Evolutionary conservation across 768 basidiomycete genomes (phyloP), one percentile per base, ranked within the genome.

Genomic region (Mycena filopes): DNA sequence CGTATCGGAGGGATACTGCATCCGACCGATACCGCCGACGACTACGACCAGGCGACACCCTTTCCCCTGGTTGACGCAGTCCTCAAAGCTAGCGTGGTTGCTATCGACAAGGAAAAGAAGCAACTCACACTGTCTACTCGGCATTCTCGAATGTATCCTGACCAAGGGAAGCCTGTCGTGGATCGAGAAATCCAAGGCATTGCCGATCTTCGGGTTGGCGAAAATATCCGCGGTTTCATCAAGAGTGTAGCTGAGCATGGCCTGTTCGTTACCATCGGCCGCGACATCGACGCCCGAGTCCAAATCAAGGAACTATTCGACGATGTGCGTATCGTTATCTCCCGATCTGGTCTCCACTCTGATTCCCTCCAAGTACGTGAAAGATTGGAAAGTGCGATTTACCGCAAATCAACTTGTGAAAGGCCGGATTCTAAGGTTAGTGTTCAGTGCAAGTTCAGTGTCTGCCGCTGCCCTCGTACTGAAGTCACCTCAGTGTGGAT

Each of bases 221-320:
- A 91, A 55, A 85, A 81, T n/a, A 80, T 96, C 20, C 86, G 95
- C 56, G 97, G 97, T 13, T 94, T 97, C 73, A 86, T 98, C 73
- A 98, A 95, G 80, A 93, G 87, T 71, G 82, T 99, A 33, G 85
- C 88, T 20, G 91, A 95, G 48, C 90, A 92, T 73, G 97, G 97
- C 18, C 73, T 99, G 21, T 99, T 98, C 70, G 94, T 99, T 4
- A 87, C 87, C 28, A 79, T 99, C 38, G 95, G 94, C 12, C 86
- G 90, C 31, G 84, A 85, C n/a, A 81, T 98, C 28, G 94, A 96
- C 72, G 96, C 92, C 60, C 89, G 96, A 20, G 90, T 99, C 28
- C 95, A 97, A 78, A 98, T 98, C 74, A 89, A 86, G 73, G 94
- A 98, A 77, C 84, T 97, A 6, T 98, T 97, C 74, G 94, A 98